Percentiles rank a stretch among this genome's conserved stretches.
These are phyloP conservation scores for Exophiala sp. DNA, from an alignment of 2,329 filamentous ascomycete species.

Conservation along the genomic window DNA sequence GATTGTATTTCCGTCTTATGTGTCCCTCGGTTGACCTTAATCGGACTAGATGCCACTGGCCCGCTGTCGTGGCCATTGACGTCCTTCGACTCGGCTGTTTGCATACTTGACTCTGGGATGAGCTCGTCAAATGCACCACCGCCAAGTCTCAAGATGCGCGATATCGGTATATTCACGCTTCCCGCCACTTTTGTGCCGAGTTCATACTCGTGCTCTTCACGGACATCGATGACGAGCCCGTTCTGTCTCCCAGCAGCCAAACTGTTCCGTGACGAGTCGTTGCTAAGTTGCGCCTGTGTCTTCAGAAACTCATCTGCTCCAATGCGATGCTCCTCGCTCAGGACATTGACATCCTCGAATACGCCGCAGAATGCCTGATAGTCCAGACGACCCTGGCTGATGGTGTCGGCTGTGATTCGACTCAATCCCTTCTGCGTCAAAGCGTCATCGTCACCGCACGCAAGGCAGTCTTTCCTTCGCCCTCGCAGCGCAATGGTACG, in stretches of 20 bases:
- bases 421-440: constrained; percentile 56
- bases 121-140: constrained; percentile 16
- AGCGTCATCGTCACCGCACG: constrained; percentile 61
- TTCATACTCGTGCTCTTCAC: constrained; percentile 77
- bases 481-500: constrained; percentile 68
- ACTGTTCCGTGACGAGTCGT: not conserved
- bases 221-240: constrained; percentile 63
- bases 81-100: not conserved
- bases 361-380: constrained; percentile 83
- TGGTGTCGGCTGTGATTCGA: constrained; percentile 56
- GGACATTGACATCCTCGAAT: constrained; percentile 47
- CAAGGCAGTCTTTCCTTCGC: constrained; percentile 64
- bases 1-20: too few relatives aligned
- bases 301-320: constrained; percentile 55
- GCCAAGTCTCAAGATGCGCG: constrained; percentile 34
- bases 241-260: constrained; percentile 22
- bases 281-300: not conserved
- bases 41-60: not conserved
- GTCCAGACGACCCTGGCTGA: constrained; percentile 64
- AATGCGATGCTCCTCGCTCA: constrained; percentile 62
- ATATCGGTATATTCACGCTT: constrained; percentile 57
- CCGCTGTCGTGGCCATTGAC: not conserved
- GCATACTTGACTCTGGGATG: not conserved
- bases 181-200: constrained; percentile 65
- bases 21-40: too few relatives aligned